phyloP scores from a whole-genome alignment of 2,329 filamentous ascomycete species.

The Phialocephala subalpina region DNA sequence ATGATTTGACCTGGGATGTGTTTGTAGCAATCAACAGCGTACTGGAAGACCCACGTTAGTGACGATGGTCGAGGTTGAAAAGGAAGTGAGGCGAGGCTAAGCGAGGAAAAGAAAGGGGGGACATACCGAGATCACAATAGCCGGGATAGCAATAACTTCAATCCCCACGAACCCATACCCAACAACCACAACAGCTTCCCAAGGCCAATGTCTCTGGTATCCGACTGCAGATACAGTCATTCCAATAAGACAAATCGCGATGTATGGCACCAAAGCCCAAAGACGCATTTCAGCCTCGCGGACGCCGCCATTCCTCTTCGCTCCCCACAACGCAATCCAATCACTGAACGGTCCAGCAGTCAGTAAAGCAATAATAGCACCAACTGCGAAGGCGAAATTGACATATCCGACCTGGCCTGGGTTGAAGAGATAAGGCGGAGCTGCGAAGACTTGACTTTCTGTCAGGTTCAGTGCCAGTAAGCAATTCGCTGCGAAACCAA shows the following conservation, averaged over 20 bases:
- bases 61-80: too few species aligned
- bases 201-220: slow-evolving; percentile 59
- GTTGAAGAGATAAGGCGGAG: slow-evolving; percentile 62
- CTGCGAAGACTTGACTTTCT: slow-evolving; percentile 58
- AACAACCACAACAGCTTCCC: slow-evolving; percentile 61
- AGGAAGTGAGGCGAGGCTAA: too few species aligned
- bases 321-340: slow-evolving; percentile 63
- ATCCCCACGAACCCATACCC: slow-evolving; percentile 62
- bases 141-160: slow-evolving; percentile 63
- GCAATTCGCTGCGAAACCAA: slow-evolving; percentile 62
- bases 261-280: slow-evolving; percentile 63
- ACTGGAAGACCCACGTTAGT: slow-evolving; percentile 38
- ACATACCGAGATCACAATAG: slow-evolving; percentile 55
- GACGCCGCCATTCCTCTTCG: slow-evolving; percentile 60
- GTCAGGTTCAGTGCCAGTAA: slow-evolving; percentile 66
- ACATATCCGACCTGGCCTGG: slow-evolving; percentile 60
- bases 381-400: slow-evolving; percentile 64
- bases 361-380: slow-evolving; percentile 60
- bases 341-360: slow-evolving; percentile 64
- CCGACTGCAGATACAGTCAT: slow-evolving; percentile 59
- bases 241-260: slow-evolving; percentile 63
- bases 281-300: slow-evolving; percentile 67
- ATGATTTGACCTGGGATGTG: slow-evolving; percentile 65
- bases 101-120: slow-evolving; percentile 36
- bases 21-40: slow-evolving; percentile 68